Evolutionary conservation across 768 basidiomycete species (phyloP).

Genomic region (Trametes maxima): DNA sequence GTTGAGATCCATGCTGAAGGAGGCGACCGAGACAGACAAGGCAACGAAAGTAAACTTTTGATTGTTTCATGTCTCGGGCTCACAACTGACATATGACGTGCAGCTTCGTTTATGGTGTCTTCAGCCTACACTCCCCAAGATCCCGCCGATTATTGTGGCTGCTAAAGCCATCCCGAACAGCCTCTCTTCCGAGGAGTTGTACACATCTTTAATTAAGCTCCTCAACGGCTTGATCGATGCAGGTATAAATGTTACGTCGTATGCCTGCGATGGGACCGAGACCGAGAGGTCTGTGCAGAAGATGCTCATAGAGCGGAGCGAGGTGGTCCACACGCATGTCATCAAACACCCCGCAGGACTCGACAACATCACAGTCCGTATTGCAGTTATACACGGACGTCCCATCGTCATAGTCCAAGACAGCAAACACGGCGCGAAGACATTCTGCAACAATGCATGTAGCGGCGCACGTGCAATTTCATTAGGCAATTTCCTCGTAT

Average conservation of each 20-base stretch:
- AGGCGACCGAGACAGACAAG: neutral
- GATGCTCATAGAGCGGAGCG: slow-evolving; percentile 17
- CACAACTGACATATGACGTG: slow-evolving; percentile 19
- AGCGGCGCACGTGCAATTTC: slow-evolving; percentile 35
- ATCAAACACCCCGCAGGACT: neutral
- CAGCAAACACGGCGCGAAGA: slow-evolving; percentile 41
- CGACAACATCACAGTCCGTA: neutral
- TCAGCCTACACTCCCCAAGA: slow-evolving; percentile 34
- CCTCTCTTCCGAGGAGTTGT: slow-evolving; percentile 26
- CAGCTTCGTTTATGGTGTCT: slow-evolving; percentile 40
- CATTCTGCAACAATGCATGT: slow-evolving; percentile 38
- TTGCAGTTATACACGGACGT: slow-evolving; percentile 17
- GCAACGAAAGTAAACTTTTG: neutral
- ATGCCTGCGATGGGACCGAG: slow-evolving; percentile 39
- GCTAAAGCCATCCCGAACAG: slow-evolving; percentile 34
- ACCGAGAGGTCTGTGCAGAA: slow-evolving; percentile 35
- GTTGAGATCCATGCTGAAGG: slow-evolving; percentile 18
- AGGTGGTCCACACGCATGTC: neutral
- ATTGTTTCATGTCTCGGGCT: neutral
- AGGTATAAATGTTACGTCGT: slow-evolving; percentile 33
- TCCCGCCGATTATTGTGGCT: slow-evolving; percentile 40
- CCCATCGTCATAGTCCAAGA: slow-evolving; percentile 39
- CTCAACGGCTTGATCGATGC: slow-evolving; percentile 31
- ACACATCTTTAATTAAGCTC: slow-evolving; percentile 17
- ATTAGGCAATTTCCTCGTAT: slow-evolving; percentile 30